These are phyloP conservation scores for Penicillium sp. DNA, from an alignment of 2,329 filamentous ascomycete species.

Conservation along the genomic window DNA sequence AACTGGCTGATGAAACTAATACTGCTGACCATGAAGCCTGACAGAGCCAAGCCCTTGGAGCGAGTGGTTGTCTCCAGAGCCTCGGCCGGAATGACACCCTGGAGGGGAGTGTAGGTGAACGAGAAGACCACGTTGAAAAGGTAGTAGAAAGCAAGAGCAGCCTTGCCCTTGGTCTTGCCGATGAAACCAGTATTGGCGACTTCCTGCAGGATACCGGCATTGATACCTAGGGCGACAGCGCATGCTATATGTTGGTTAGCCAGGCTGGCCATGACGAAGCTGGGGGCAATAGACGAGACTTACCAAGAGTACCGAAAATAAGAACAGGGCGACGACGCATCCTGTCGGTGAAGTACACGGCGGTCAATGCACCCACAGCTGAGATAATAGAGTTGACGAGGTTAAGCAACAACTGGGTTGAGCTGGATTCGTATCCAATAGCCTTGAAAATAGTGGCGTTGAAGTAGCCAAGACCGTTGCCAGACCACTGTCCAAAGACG, in stretches of 20 bases:
- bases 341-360: slow-evolving; percentile 46
- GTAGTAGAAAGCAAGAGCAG: slow-evolving; percentile 51
- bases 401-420: slow-evolving; percentile 49
- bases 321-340: slow-evolving; percentile 52
- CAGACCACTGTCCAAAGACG: slow-evolving; percentile 54
- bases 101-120: slow-evolving; percentile 53
- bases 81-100: slow-evolving; percentile 51
- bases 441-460: slow-evolving; percentile 50
- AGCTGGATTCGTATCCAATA: slow-evolving; percentile 28
- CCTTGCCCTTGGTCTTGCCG: slow-evolving; percentile 41
- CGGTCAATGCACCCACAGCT: slow-evolving; percentile 47
- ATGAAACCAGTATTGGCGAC: slow-evolving; percentile 37
- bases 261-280: not conserved
- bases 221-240: slow-evolving; percentile 46
- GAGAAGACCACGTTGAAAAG: slow-evolving; percentile 53
- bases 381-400: slow-evolving; percentile 51
- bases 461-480: slow-evolving; percentile 54
- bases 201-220: slow-evolving; percentile 47
- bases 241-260: slow-evolving; percentile 30
- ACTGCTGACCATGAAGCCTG: slow-evolving; percentile 48
- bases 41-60: slow-evolving; percentile 50
- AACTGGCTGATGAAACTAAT: slow-evolving; percentile 54
- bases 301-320: slow-evolving; percentile 45
- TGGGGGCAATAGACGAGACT: not conserved
- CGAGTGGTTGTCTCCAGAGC: slow-evolving; percentile 52